These are phyloP conservation scores for Penicillium tannophilum DNA, from an alignment of 495 filamentous ascomycete genomes.

Conservation along the genomic window DNA sequence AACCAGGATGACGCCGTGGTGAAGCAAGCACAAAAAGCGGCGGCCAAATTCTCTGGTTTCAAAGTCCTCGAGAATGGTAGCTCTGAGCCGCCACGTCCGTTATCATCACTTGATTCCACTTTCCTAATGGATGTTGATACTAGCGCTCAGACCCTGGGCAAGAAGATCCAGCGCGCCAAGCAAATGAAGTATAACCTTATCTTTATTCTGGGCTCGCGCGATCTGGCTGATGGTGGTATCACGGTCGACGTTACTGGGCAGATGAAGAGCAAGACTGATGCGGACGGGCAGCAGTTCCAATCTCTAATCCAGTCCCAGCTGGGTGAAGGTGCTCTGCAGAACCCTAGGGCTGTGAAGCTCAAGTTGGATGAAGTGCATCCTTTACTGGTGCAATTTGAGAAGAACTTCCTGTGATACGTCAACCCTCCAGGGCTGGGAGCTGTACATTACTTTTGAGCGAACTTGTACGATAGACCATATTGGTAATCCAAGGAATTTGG, in stretches of 20 bases:
- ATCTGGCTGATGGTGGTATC: slow-evolving; percentile 46
- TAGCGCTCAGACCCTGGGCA: slow-evolving; percentile 58
- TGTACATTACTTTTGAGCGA: slow-evolving; percentile 11
- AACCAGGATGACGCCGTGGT: slow-evolving; percentile 63
- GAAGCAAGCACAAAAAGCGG: slow-evolving; percentile 54
- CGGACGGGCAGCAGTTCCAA: slow-evolving; percentile 31
- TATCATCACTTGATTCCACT: slow-evolving; percentile 47
- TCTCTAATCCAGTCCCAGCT: slow-evolving; percentile 32
- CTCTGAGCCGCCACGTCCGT: slow-evolving; percentile 29
- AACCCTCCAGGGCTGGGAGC: background rate
- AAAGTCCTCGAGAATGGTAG: slow-evolving; percentile 29
- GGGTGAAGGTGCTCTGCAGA: slow-evolving; percentile 35
- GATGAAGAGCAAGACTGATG: slow-evolving; percentile 43
- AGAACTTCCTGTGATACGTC: slow-evolving; percentile 32
- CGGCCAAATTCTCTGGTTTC: slow-evolving; percentile 39
- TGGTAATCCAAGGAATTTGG: background rate
- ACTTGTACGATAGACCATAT: slow-evolving; percentile 15
- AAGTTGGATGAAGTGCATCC: slow-evolving; percentile 41
- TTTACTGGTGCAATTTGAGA: slow-evolving; percentile 44
- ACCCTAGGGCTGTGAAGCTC: slow-evolving; percentile 43
- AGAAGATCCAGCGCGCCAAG: slow-evolving; percentile 75
- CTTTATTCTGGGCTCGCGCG: slow-evolving; percentile 68
- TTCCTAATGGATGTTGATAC: slow-evolving; percentile 75
- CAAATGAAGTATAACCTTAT: slow-evolving; percentile 73
- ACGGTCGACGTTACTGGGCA: slow-evolving; percentile 51